Evolutionary conservation across 192 early-diverging fungal genomes (phyloP).

Genomic region (Umbelopsis isabellina): DNA sequence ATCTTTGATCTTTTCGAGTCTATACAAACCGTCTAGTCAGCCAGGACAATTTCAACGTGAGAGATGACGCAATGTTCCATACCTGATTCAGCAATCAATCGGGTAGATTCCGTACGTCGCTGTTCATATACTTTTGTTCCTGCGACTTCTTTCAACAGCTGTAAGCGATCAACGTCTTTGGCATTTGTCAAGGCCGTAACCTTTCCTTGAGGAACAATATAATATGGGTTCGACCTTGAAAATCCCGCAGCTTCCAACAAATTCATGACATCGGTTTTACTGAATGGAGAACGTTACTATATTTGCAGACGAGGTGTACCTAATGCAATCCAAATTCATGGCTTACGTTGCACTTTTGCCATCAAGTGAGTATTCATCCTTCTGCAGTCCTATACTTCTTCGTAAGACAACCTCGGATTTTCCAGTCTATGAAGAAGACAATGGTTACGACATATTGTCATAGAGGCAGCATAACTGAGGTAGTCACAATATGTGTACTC

Average conservation of each 20-base stretch:
- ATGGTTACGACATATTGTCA: background rate
- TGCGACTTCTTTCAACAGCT: constrained; percentile 96
- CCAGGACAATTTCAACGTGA: background rate
- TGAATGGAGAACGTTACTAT: constrained; percentile 33
- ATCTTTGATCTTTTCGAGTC: constrained; percentile 87
- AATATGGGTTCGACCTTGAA: constrained; percentile 96
- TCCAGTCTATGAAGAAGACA: constrained; percentile 62
- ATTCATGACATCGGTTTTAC: constrained; percentile 90
- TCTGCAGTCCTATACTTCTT: constrained; percentile 94
- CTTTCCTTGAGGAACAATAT: constrained; percentile 97
- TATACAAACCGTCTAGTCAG: constrained; percentile 30
- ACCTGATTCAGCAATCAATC: constrained; percentile 93
- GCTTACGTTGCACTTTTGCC: constrained; percentile 83
- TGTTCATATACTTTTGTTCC: constrained; percentile 96
- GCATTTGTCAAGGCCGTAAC: constrained; percentile 93
- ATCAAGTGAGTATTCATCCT: constrained; percentile 99
- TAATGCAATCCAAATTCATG: background rate
- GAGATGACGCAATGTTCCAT: background rate
- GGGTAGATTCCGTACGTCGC: constrained; percentile 84
- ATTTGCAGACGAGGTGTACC: no score
- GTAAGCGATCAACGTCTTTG: constrained; percentile 87
- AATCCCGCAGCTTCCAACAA: constrained; percentile 96
- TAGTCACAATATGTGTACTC: constrained; percentile 25
- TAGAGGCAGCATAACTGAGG: constrained; percentile 11
- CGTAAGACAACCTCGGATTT: constrained; percentile 89